Evolutionary conservation across 164 flowering plant species (phyloP), one percentile per base, ranked within the genome.

Genomic region (Piper betle): DNA sequence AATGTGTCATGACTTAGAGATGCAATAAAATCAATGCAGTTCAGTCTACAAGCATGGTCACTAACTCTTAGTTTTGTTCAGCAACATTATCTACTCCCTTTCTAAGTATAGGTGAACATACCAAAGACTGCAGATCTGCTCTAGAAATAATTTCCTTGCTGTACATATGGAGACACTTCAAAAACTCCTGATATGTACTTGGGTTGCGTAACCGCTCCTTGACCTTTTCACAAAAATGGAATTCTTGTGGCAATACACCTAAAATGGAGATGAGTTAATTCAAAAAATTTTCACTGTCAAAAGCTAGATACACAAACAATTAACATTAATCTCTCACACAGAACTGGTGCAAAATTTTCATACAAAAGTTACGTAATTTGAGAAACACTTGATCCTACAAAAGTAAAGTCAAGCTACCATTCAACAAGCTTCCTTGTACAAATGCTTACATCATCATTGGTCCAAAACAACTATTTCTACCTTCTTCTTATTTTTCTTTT

Each of bases 51-150:
- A 25, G 33, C 33, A 25, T 25, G 33, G 33, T 25, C 33, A 25
- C 33, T 25, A 25, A 25, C 33, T 25, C 33, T n/a, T 8, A 10
- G 16, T 8, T 16, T 6, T 16, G 18, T 6, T 54, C 8, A 37
- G 50, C 50, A 46, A 46, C 10, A 46, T 15, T 25, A 25, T 25
- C 33, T 25, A 25, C 33, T 25, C 33, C 33, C 2, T 25, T 25
- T 25, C 33, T 25, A 25, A 25, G 50, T 46, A 15, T 5, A 46
- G 15, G 15, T 46, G 15, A 10, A 50, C 81, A 57, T 82, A 93
- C 99, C 99, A 90, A 71, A 60, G 72, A 64, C 53, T 82, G 82
- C 75, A 93, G 76, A 66, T 93, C 84, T 11, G 80, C 15, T 68
- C 86, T 72, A 40, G 84, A 75, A 63, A 90, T 87, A 48, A 84